Percentiles rank a stretch among this genome's conserved stretches.
Conservation (phyloP, 352 stramenopile species). For the Pythium sukuiense region DNA sequence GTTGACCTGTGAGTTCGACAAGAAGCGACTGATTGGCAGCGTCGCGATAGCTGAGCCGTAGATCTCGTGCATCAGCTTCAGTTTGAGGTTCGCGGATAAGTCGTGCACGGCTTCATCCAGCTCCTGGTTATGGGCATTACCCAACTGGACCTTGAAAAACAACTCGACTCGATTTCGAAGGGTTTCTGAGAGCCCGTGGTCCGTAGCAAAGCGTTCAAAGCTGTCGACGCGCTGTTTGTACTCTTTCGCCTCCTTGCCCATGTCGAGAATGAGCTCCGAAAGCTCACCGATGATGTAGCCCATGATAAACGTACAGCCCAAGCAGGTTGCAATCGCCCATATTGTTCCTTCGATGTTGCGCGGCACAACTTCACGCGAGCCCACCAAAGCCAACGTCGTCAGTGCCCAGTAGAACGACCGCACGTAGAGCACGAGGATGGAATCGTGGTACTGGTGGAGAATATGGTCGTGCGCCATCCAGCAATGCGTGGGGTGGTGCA, state of each 20-base stretch:
- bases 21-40: slow-evolving; percentile 59
- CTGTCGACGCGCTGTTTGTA: slow-evolving; percentile 68
- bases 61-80: slow-evolving; percentile 77
- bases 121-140: slow-evolving; percentile 49
- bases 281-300: slow-evolving; percentile 72
- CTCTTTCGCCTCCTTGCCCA: slow-evolving; percentile 73
- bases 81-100: slow-evolving; percentile 61
- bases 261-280: slow-evolving; percentile 71
- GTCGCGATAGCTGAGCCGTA: slow-evolving; percentile 50
- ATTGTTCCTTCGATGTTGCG: slow-evolving; percentile 42
- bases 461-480: slow-evolving; percentile 67
- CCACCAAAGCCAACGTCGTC: slow-evolving; percentile 60
- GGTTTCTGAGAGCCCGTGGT: slow-evolving; percentile 45
- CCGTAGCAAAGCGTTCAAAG: slow-evolving; percentile 76
- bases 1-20: slow-evolving; percentile 60
- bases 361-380: slow-evolving; percentile 57
- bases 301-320: slow-evolving; percentile 74
- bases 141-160: slow-evolving; percentile 64
- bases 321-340: slow-evolving; percentile 58
- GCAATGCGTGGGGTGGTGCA: slow-evolving; percentile 32
- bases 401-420: slow-evolving; percentile 76
- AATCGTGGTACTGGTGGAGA: slow-evolving; percentile 59
- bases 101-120: slow-evolving; percentile 54
- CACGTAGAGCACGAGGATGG: slow-evolving; percentile 48
- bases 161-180: slow-evolving; percentile 53